Base-by-base conservation (phyloP, 805 yeast genomes). In the Candida odintsovae region DNA sequence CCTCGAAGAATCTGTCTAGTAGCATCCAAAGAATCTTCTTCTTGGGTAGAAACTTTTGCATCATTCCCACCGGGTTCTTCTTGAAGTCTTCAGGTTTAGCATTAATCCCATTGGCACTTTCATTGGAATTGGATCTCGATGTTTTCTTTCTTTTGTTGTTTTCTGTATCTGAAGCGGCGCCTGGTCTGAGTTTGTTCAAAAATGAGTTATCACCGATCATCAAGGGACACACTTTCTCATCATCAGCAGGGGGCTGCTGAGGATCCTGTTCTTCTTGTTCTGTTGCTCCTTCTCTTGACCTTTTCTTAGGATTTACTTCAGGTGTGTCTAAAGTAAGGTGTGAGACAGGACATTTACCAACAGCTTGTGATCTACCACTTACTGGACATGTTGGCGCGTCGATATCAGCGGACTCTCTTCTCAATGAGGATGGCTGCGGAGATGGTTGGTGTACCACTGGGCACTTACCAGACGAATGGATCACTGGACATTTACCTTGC, bases 1-100 rank as follows among this genome's bases (percentile, higher is more conserved):
- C 69, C 11, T 70, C 71, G 58, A 84, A 84, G 51, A 77, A 84
- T 51, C 81, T 67, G 48, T 81, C 78, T 25, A 83, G 65, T 42
- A 81, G 66, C 40, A 72, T 56, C 78, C 85, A 77, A 9, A 82
- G 69, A 1, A 78, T 71, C 47, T 69, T 71, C 53, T 76, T 75
- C 25, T 67, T 71, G 0, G 90, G 90, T 41, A 83, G 55, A 44
- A 69, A 65, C 46, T 66, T 66, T 51, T 74, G 73, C 49, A 73
- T 68, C 57, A 52, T 52, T 3, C 45, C 52, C 9, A 53, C 55
- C 6, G 72, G 68, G 12, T 65, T 50, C 16, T 54, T 46, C 31
- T 53, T 55, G 43, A 57, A 54, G 26, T 56, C 61, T 31, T 53
- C 56, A 4, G 56, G 55, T 2, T 47, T 35, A 2, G 53, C 50